Percentiles rank a stretch among this genome's conserved stretches.
Conservation (phyloP, 768 basidiomycete genomes). For the Chlorophyllum brunneum region DNA sequence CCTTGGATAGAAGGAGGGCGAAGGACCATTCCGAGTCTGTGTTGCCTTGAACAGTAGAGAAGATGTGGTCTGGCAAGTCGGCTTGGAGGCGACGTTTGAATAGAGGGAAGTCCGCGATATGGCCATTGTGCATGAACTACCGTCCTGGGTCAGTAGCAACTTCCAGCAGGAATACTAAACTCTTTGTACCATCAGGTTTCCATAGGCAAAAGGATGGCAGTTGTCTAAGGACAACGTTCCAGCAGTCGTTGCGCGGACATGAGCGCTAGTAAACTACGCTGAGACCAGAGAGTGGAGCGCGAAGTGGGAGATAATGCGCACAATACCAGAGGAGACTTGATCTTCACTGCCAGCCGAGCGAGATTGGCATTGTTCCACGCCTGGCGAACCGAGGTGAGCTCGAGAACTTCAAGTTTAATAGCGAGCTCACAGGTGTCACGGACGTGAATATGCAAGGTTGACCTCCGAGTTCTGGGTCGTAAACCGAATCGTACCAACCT, state of each 20-base stretch:
- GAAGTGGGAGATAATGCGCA: conserved; percentile 31
- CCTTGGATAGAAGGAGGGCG: conserved; percentile 85
- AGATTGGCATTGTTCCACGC: conserved; percentile 98
- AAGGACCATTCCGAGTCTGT: conserved; percentile 99
- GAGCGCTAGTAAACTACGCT: conserved; percentile 47
- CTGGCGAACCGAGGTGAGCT: conserved; percentile 30
- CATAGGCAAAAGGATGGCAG: conserved; percentile 92
- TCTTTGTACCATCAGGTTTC: conserved; percentile 77
- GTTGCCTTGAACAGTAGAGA: conserved; percentile 86
- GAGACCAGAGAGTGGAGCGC: not conserved
- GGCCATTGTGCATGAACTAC: conserved; percentile 95
- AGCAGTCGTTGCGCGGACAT: conserved; percentile 92
- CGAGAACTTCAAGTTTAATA: not conserved
- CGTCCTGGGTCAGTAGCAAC: not conserved
- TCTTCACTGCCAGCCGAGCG: conserved; percentile 92
- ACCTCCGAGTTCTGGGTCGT: conserved; percentile 76
- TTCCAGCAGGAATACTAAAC: not conserved
- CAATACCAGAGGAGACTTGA: conserved; percentile 95
- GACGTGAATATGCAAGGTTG: conserved; percentile 97
- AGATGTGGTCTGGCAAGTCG: conserved; percentile 77
- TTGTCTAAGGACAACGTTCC: conserved; percentile 91
- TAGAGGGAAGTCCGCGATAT: conserved; percentile 77
- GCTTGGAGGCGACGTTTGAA: conserved; percentile 82
- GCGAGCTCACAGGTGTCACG: conserved; percentile 68
- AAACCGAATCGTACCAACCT: conserved; percentile 94